A percentile compares a stretch with the other conserved stretches of the same genome.
phyloP scores from a whole-genome alignment of 805 yeast species.

The Clavispora santaluciae region DNA sequence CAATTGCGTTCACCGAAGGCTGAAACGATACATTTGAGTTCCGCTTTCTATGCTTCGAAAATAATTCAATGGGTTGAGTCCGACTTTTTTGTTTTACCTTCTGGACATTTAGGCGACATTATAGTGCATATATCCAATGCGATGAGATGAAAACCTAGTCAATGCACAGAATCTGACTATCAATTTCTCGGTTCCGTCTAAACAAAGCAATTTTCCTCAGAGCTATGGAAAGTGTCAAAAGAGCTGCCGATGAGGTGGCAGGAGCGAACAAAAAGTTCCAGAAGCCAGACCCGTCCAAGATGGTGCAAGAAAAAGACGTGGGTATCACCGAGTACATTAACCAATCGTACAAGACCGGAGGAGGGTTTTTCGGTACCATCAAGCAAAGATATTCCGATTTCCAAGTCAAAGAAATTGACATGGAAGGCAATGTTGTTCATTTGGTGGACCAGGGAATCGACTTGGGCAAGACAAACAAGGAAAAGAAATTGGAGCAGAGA shows the following conservation, averaged over 20 bases:
- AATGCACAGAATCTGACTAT: background rate
- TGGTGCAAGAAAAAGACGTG: conserved; percentile 71
- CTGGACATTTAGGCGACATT: no score
- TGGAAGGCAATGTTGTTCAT: conserved; percentile 66
- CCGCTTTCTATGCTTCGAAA: no score
- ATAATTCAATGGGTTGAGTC: no score
- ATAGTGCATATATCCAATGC: background rate
- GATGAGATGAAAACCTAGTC: background rate
- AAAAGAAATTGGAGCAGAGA: conserved; percentile 41
- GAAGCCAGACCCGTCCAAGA: conserved; percentile 3
- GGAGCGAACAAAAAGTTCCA: background rate
- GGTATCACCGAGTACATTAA: conserved; percentile 77
- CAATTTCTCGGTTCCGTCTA: background rate
- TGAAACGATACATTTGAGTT: no score
- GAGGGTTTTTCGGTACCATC: conserved; percentile 72
- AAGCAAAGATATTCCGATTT: conserved; percentile 93
- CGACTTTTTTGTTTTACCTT: no score
- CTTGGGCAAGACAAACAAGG: conserved; percentile 41
- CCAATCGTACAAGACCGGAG: conserved; percentile 29
- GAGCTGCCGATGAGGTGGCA: background rate
- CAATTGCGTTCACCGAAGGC: no score
- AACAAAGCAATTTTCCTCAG: background rate
- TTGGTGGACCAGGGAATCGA: conserved; percentile 69
- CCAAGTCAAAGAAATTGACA: conserved; percentile 81
- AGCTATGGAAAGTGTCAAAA: background rate